phyloP scores from a whole-genome alignment of 1,284 basidiomycete genomes.

The Leccinum cinnamomeum region DNA sequence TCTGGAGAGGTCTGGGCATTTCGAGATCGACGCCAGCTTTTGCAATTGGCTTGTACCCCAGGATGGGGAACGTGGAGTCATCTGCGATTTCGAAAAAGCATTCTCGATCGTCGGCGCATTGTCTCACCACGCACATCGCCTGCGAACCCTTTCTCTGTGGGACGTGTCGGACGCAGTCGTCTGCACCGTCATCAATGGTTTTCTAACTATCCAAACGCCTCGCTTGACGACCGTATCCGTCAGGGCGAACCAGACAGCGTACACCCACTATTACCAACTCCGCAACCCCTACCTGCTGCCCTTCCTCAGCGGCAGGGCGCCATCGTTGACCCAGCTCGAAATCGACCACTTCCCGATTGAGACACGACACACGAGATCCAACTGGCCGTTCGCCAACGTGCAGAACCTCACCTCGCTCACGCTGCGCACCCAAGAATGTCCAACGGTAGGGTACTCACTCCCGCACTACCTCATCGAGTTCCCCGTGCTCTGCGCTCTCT shows the following conservation, averaged over 20 bases:
- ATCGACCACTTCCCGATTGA: constrained; percentile 24
- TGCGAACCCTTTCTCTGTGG: constrained; percentile 20
- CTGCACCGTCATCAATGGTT: constrained; percentile 9
- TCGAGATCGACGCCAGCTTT: constrained; percentile 10
- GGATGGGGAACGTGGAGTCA: background rate
- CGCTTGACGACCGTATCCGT: constrained; percentile 15
- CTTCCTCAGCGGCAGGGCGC: constrained; percentile 18
- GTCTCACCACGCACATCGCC: constrained; percentile 4
- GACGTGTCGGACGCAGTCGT: constrained; percentile 20
- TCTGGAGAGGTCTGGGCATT: constrained; percentile 13
- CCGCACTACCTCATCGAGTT: constrained; percentile 22
- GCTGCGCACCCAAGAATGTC: constrained; percentile 17
- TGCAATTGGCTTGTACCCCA: constrained; percentile 16
- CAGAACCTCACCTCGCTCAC: constrained; percentile 17
- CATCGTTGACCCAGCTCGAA: constrained; percentile 17
- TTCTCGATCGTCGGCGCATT: constrained; percentile 5
- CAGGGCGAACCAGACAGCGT: constrained; percentile 11
- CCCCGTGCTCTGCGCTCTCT: constrained; percentile 12
- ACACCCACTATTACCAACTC: constrained; percentile 11
- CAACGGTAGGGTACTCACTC: constrained; percentile 2
- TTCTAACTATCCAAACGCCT: constrained; percentile 8
- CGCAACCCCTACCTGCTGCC: constrained; percentile 12
- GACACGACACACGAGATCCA: constrained; percentile 2
- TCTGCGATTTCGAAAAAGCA: background rate
- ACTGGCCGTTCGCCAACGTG: constrained; percentile 12